phyloP scores from a whole-genome alignment of 192 early-diverging fungal genomes.

The Umbelopsis sp. region DNA sequence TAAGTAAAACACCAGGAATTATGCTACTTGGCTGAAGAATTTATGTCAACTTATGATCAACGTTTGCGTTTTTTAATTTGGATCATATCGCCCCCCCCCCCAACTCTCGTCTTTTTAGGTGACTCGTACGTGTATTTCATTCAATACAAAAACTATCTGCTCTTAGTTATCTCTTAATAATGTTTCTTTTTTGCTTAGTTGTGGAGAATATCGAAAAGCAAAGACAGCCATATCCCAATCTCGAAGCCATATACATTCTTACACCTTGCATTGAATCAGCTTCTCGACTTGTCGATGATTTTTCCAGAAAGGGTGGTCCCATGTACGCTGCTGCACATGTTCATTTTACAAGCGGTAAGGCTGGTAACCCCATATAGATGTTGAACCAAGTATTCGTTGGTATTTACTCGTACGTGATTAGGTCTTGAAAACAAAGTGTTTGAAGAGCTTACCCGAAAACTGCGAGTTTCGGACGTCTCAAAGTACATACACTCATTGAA shows the following conservation, averaged over 20 bases:
- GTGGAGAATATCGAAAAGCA: constrained; percentile 62
- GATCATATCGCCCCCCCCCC: too few relatives aligned
- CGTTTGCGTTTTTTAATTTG: too few relatives aligned
- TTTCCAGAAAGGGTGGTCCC: constrained; percentile 38
- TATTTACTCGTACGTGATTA: constrained; percentile 28
- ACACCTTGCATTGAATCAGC: constrained; percentile 60
- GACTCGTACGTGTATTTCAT: constrained; percentile 18
- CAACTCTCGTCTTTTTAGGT: constrained; percentile 21
- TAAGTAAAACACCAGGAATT: constrained; percentile 12
- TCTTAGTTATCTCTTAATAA: too few relatives aligned
- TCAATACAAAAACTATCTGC: too few relatives aligned
- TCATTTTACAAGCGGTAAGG: constrained; percentile 57
- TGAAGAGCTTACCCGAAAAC: constrained; percentile 45
- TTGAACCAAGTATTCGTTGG: too few relatives aligned
- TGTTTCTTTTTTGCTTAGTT: constrained; percentile 38
- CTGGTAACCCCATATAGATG: not conserved
- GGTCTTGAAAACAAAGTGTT: constrained; percentile 66
- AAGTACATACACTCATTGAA: constrained; percentile 65
- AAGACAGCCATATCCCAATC: constrained; percentile 58
- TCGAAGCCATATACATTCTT: constrained; percentile 65
- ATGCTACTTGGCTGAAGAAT: not conserved
- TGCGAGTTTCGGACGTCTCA: constrained; percentile 52
- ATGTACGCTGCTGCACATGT: constrained; percentile 63
- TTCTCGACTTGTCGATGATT: constrained; percentile 60
- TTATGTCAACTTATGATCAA: too few relatives aligned